Base-by-base conservation (phyloP, 2,329 filamentous ascomycete genomes). In the Eutypella sp. region DNA sequence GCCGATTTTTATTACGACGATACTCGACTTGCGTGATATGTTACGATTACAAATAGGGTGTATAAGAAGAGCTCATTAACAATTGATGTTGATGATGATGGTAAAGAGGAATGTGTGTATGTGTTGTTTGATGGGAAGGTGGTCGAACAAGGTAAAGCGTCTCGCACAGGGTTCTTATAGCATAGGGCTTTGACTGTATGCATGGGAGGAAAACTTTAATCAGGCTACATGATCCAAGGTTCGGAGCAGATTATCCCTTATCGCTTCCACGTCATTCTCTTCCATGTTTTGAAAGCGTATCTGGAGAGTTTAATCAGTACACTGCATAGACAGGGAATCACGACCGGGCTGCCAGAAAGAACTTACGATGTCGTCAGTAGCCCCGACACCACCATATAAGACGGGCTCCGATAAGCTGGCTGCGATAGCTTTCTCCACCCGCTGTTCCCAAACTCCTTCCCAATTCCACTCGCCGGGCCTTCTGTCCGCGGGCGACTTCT, bases 391-490 rank as follows among this genome's bases (percentile, higher is more conserved):
- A 5, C 89, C 89, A 67, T 84, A 97, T 20, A 97, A 68, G 4
- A 89, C 83, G 2, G 82, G 72, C 55, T 97, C 92, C 1, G 88
- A 87, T 41, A 89, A 69, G 59, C 89, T 95, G 9, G 79, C 76
- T 42, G 84, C 79, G 37, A 96, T 80, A 16, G 86, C 86, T 64
- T 85, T 87, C 65, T 81, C 84, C 1, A 96, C 91, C 45, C 92
- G 79, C 53, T 91, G 85, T 62, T 95, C 88, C 92, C 92, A 99
- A 0, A 97, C 92, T 0, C 92, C 91, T 59, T 96, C 89, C 92
- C 92, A 97, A 61, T 95, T 95, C 92, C 92, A 97, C 57, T 95
- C 86, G 6, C 86, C 87, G 0, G 89, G 89, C 41, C 78, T 74
- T 49, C 83, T 69, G 8, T 48, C 54, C n/a, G 47, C 40, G 37